These are phyloP conservation scores for Pouteria glomerata DNA, from an alignment of 148 eudicot genomes.

Conservation along the genomic window DNA sequence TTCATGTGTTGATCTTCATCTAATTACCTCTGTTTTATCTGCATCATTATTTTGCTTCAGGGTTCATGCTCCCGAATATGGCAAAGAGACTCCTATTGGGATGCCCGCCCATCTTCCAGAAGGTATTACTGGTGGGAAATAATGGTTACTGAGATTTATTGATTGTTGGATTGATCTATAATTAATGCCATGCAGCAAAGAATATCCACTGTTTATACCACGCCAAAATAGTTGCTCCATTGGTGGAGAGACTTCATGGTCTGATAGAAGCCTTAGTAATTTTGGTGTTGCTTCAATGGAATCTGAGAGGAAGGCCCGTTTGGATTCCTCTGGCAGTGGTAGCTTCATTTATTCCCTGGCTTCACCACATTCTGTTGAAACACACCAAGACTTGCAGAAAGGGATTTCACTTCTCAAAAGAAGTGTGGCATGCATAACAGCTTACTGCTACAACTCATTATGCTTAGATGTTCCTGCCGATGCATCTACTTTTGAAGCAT, in stretches of 20 bases:
- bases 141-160: background rate
- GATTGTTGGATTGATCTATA: slow-evolving; percentile 10
- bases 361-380: slow-evolving; percentile 76
- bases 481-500: slow-evolving; percentile 91
- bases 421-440: slow-evolving; percentile 92
- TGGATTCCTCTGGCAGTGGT: slow-evolving; percentile 67
- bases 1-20: background rate
- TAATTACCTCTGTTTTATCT: background rate
- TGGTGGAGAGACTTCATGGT: slow-evolving; percentile 88
- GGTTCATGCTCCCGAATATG: slow-evolving; percentile 96
- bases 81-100: slow-evolving; percentile 98
- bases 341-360: slow-evolving; percentile 81
- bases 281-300: slow-evolving; percentile 78
- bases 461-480: slow-evolving; percentile 78
- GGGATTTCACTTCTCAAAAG: slow-evolving; percentile 97
- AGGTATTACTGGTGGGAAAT: slow-evolving; percentile 42
- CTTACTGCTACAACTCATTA: slow-evolving; percentile 83
- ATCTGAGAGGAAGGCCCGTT: slow-evolving; percentile 58
- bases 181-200: slow-evolving; percentile 56
- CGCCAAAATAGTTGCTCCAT: slow-evolving; percentile 77
- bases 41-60: slow-evolving; percentile 29
- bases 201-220: slow-evolving; percentile 90
- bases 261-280: slow-evolving; percentile 80
- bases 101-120: slow-evolving; percentile 89
- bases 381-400: slow-evolving; percentile 89